phyloP scores from a whole-genome alignment of 345 rosid species.

The Mallotus nudiflorus region DNA sequence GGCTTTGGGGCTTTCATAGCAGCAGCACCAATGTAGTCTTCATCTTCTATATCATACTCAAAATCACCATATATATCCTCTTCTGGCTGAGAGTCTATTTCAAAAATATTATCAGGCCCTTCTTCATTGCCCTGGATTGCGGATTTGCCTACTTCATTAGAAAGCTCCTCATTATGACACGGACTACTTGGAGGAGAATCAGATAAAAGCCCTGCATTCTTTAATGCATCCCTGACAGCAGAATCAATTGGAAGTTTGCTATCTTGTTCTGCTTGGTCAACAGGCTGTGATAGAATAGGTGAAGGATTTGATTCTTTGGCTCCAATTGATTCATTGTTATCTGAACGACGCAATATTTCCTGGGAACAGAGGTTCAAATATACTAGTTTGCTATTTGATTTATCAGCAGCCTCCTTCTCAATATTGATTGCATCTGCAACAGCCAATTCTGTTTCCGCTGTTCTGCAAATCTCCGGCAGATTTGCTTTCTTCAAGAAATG shows the following conservation, averaged over 20 bases:
- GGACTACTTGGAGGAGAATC: constrained; percentile 97
- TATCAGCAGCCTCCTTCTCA: constrained; percentile 76
- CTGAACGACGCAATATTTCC: constrained; percentile 61
- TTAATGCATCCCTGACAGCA: constrained; percentile 58
- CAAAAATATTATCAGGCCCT: constrained; percentile 65
- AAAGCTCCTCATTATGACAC: constrained; percentile 29
- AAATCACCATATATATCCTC: constrained; percentile 82
- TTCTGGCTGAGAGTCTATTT: constrained; percentile 59
- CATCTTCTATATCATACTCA: constrained; percentile 83
- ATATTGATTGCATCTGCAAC: constrained; percentile 96
- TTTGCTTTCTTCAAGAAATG: constrained; percentile 74
- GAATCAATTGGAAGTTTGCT: constrained; percentile 44
- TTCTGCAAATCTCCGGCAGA: constrained; percentile 59
- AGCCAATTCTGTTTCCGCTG: constrained; percentile 91
- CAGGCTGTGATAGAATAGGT: constrained; percentile 28
- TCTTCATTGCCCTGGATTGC: constrained; percentile 38
- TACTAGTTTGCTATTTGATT: constrained; percentile 81
- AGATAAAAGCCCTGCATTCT: constrained; percentile 83
- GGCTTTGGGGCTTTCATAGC: constrained; percentile 42
- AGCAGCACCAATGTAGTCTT: constrained; percentile 67
- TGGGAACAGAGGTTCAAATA: constrained; percentile 94
- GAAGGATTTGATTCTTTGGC: constrained; percentile 42
- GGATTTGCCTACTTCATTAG: constrained; percentile 35
- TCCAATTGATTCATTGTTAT: constrained; percentile 32
- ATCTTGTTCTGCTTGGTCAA: constrained; percentile 37